A percentile compares a stretch with the other conserved stretches of the same genome.
Conservation (phyloP, 495 filamentous ascomycete species). For the Xylona heveae region DNA sequence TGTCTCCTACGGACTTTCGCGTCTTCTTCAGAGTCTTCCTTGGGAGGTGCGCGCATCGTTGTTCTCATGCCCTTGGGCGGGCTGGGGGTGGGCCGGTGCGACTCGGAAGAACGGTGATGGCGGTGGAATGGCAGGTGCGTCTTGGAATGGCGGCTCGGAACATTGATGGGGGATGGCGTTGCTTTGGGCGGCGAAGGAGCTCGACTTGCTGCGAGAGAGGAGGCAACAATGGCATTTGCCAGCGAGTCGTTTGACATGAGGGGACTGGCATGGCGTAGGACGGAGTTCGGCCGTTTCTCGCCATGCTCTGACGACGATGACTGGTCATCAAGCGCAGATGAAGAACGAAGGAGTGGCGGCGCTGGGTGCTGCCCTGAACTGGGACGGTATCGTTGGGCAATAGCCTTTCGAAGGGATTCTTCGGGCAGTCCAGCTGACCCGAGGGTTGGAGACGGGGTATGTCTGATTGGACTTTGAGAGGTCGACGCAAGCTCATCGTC, state of each 20-base stretch:
- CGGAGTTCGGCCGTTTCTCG: neutral
- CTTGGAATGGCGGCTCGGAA: constrained; percentile 12
- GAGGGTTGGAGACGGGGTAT: neutral
- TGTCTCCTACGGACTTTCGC: constrained; percentile 15
- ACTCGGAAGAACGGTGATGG: constrained; percentile 21
- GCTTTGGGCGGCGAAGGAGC: constrained; percentile 28
- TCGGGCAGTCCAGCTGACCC: neutral
- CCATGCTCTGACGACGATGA: neutral
- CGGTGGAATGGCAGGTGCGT: constrained; percentile 21
- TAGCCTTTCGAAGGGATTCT: neutral
- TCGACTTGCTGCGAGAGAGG: constrained; percentile 56
- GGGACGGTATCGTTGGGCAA: neutral
- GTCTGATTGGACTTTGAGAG: too few species aligned
- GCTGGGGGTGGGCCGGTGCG: constrained; percentile 26
- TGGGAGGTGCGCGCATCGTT: constrained; percentile 46
- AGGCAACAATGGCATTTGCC: constrained; percentile 67
- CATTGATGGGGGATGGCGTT: constrained; percentile 18
- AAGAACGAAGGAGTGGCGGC: too few species aligned
- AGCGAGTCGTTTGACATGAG: constrained; percentile 27
- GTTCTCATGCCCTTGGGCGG: constrained; percentile 39
- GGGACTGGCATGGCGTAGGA: constrained; percentile 10
- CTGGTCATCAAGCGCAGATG: neutral
- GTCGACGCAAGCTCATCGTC: too few species aligned
- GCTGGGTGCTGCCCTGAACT: too few species aligned
- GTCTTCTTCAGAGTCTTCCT: constrained; percentile 33